Evolutionary conservation across 768 basidiomycete genomes (phyloP), one percentile per base, ranked within the genome.

Genomic region (Phallus indusiatus): DNA sequence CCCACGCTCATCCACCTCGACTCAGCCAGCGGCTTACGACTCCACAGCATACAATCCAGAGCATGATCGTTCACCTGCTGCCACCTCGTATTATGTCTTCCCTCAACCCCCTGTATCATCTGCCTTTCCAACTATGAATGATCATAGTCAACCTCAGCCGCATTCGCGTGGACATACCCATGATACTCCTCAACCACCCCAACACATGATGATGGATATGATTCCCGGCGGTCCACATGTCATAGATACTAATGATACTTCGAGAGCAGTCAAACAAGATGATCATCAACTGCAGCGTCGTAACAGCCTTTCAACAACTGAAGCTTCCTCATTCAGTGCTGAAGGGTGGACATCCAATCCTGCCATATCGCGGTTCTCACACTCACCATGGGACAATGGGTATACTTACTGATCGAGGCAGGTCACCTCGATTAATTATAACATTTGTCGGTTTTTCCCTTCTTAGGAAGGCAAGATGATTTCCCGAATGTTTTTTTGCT

Each of bases 351-450:
- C 17, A 14, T 18, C 46, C 18, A 17, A 42, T 6, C 46, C 46
- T 2, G 42, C 48, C 18, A 16, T 48, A 14, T 22, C 50, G 10
- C 55, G 55, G 42, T 56, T 20, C 47, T 16, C 55, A 6, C 55
- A 56, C 16, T 12, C 47, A 28, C 42, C 37, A n/a, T 56, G 55
- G 55, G 42, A 56, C 22, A n/a, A 46, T 21, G 46, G 55, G n/a
- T 56, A 22, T 46, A 47, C 22, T 9, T 56, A 56, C 34, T 56
- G 21, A 55, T 17, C 12, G 55, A 10, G 24, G 55, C 20, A 48
- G 47, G 16, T 12, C n/a, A 22, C 33, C 22, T 55, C 18, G 33
- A 18, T 18, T 55, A 36, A 7, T 11, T 37, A 20, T n/a, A 33
- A 56, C 22, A 11, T 56, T 42, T 11, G 18, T 56, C 24, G n/a